Evolutionary conservation across 139 green algal genomes (phyloP).

Genomic region (Limnomonas spitsbergensis): DNA sequence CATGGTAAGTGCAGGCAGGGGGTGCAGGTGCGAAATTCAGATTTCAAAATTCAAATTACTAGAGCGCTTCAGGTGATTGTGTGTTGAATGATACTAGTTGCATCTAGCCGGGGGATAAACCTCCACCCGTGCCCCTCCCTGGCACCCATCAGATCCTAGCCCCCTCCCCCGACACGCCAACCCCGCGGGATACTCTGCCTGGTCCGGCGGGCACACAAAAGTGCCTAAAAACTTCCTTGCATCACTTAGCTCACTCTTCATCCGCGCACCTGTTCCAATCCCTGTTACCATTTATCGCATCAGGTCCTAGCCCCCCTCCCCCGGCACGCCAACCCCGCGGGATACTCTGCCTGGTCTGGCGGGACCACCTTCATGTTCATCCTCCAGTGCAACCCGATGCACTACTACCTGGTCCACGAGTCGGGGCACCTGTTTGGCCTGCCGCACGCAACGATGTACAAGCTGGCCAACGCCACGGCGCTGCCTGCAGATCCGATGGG

Average conservation of each 20-base stretch:
- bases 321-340: constrained; percentile 29
- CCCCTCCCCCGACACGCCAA: constrained; percentile 29
- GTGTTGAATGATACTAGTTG: too few relatives aligned
- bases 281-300: too few relatives aligned
- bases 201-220: constrained; percentile 30
- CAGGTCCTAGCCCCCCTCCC: constrained; percentile 35
- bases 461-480: constrained; percentile 23
- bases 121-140: too few relatives aligned
- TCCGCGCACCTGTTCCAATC: too few relatives aligned
- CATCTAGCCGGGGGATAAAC: too few relatives aligned
- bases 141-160: constrained; percentile 36
- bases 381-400: constrained; percentile 38
- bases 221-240: too few relatives aligned
- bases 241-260: too few relatives aligned
- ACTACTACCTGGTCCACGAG: constrained; percentile 36
- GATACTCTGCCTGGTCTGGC: constrained; percentile 39
- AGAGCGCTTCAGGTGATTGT: too few relatives aligned
- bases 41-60: too few relatives aligned
- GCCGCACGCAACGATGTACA: constrained; percentile 31
- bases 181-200: constrained; percentile 33
- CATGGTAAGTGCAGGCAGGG: constrained; percentile 34
- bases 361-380: constrained; percentile 37
- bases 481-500: constrained; percentile 33
- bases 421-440: constrained; percentile 39
- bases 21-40: too few relatives aligned